Percentiles rank a stretch among this genome's conserved stretches.
Conservation (phyloP, 1,284 basidiomycete species). For the Ustanciosporium gigantosporum region DNA sequence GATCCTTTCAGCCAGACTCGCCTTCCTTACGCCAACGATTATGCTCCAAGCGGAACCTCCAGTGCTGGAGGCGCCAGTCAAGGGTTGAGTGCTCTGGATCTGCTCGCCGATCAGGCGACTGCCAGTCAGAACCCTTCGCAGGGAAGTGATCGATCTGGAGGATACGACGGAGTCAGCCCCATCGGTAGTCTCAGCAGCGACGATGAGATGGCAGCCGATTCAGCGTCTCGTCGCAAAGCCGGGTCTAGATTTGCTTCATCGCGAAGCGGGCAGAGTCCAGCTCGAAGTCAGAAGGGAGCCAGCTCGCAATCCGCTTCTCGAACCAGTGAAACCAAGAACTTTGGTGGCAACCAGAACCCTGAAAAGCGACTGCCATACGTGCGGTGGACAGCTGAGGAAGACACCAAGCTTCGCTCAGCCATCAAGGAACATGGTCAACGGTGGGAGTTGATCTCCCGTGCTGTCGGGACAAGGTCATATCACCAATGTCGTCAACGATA, state of each 20-base stretch:
- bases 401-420: conserved; percentile 54
- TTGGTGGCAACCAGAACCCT: conserved; percentile 51
- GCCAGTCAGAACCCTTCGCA: conserved; percentile 53
- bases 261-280: not conserved
- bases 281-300: conserved; percentile 9
- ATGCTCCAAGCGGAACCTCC: conserved; percentile 16
- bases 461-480: conserved; percentile 58
- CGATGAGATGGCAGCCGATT: conserved; percentile 27
- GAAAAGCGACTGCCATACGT: conserved; percentile 60
- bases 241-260: conserved; percentile 13
- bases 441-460: conserved; percentile 59
- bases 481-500: conserved; percentile 60
- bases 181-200: conserved; percentile 40
- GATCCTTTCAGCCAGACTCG: conserved; percentile 22
- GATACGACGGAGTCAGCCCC: conserved; percentile 37
- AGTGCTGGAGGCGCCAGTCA: conserved; percentile 21
- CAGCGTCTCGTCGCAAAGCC: conserved; percentile 17
- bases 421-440: conserved; percentile 59
- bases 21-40: conserved; percentile 26
- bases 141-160: conserved; percentile 44
- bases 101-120: conserved; percentile 60
- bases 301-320: conserved; percentile 18
- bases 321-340: conserved; percentile 23
- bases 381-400: conserved; percentile 58
- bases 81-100: conserved; percentile 52